A percentile compares a stretch with the other conserved stretches of the same genome.
phyloP scores from a whole-genome alignment of 768 basidiomycete genomes.

The Filobasidium wieringae region DNA sequence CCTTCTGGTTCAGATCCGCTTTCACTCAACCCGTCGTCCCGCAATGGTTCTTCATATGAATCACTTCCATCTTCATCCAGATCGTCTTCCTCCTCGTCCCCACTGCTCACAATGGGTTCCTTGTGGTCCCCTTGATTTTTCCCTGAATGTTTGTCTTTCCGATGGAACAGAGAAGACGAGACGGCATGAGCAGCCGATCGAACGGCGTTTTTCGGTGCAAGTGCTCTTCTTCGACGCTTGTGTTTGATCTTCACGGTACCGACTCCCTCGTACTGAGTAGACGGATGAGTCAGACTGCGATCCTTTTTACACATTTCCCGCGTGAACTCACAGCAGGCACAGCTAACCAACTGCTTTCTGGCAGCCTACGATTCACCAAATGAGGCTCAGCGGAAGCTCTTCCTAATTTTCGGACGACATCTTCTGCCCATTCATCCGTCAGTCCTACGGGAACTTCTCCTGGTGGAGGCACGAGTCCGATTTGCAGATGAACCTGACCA shows the following conservation, averaged over 20 bases:
- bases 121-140: neutral
- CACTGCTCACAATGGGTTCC: neutral
- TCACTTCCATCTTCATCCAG: slow-evolving; percentile 47
- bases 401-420: neutral
- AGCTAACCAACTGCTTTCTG: slow-evolving; percentile 21
- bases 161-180: slow-evolving; percentile 8
- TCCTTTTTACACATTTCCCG: neutral
- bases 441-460: slow-evolving; percentile 38
- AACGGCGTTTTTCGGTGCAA: neutral
- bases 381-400: neutral
- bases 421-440: slow-evolving; percentile 38
- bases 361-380: slow-evolving; percentile 2
- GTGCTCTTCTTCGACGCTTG: neutral
- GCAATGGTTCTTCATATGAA: slow-evolving; percentile 43
- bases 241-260: slow-evolving; percentile 32
- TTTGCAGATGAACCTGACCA: slow-evolving; percentile 51
- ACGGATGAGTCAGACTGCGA: neutral
- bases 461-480: slow-evolving; percentile 46
- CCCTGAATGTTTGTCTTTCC: slow-evolving; percentile 10
- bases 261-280: slow-evolving; percentile 38
- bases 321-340: slow-evolving; percentile 34
- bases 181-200: slow-evolving; percentile 4
- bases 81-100: slow-evolving; percentile 53
- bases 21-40: slow-evolving; percentile 64
- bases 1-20: slow-evolving; percentile 35